Evolutionary conservation across 1,284 basidiomycete genomes (phyloP).

Genomic region (Exsudoporus floridanus): DNA sequence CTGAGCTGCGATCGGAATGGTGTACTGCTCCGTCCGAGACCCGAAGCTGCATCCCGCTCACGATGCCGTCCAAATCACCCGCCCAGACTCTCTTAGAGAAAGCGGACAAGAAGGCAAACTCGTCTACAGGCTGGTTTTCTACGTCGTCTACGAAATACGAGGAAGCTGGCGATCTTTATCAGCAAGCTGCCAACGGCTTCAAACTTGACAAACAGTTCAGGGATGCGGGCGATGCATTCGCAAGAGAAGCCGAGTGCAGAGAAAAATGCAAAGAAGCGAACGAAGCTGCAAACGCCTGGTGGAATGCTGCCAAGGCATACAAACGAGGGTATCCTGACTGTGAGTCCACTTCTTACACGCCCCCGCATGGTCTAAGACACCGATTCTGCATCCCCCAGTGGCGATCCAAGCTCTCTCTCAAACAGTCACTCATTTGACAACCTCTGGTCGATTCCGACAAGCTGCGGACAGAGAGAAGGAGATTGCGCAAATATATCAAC

Average conservation of each 20-base stretch:
- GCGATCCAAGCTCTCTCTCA: slow-evolving; percentile 88
- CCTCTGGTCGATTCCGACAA: slow-evolving; percentile 91
- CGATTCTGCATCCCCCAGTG: slow-evolving; percentile 50
- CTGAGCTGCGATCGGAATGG: background rate
- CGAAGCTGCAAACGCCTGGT: slow-evolving; percentile 96
- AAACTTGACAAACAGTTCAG: slow-evolving; percentile 93
- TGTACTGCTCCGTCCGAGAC: background rate
- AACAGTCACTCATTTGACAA: slow-evolving; percentile 82
- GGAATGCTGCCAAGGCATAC: slow-evolving; percentile 94
- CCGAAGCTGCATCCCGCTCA: slow-evolving; percentile 14
- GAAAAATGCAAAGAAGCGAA: slow-evolving; percentile 83
- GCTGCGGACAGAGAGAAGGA: slow-evolving; percentile 98
- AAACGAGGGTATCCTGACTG: slow-evolving; percentile 85
- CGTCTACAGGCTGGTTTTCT: slow-evolving; percentile 85
- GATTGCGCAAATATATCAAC: slow-evolving; percentile 90
- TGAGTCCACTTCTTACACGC: slow-evolving; percentile 35
- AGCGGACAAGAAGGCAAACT: slow-evolving; percentile 89
- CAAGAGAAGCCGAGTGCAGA: slow-evolving; percentile 88
- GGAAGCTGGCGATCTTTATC: slow-evolving; percentile 92
- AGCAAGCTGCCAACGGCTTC: slow-evolving; percentile 93
- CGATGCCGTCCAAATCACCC: slow-evolving; percentile 45
- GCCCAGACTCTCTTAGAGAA: slow-evolving; percentile 75
- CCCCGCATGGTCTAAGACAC: slow-evolving; percentile 8
- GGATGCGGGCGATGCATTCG: slow-evolving; percentile 85
- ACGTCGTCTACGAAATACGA: slow-evolving; percentile 81